Evolutionary conservation across 371 early-diverging fungal species (phyloP).

Genomic region (Apophysomyces elegans): DNA sequence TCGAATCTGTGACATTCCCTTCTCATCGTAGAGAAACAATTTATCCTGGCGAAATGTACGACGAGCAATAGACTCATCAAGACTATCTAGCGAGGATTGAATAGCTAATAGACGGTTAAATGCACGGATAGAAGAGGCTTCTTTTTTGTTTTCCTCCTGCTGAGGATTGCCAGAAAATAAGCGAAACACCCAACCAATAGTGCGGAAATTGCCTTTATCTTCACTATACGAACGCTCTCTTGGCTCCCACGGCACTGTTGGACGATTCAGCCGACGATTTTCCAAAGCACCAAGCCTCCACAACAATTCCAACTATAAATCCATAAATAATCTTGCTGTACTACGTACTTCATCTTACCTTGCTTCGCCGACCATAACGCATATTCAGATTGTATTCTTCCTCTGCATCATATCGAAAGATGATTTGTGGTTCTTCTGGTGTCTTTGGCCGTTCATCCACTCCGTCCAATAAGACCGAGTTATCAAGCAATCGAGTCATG

Average conservation of each 20-base stretch:
- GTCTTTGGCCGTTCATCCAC: slow-evolving; percentile 63
- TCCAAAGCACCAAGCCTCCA: slow-evolving; percentile 70
- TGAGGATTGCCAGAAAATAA: slow-evolving; percentile 68
- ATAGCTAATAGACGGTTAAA: slow-evolving; percentile 70
- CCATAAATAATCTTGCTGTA: not conserved
- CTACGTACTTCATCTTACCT: slow-evolving; percentile 41
- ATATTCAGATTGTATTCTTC: slow-evolving; percentile 69
- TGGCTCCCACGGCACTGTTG: slow-evolving; percentile 69
- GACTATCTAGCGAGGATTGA: slow-evolving; percentile 64
- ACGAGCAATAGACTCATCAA: slow-evolving; percentile 69
- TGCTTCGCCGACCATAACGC: slow-evolving; percentile 76
- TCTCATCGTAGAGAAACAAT: slow-evolving; percentile 63
- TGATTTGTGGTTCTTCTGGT: slow-evolving; percentile 73
- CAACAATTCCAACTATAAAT: slow-evolving; percentile 58
- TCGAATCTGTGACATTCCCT: slow-evolving; percentile 51
- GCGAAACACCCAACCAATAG: slow-evolving; percentile 73
- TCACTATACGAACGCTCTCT: slow-evolving; percentile 53
- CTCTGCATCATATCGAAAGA: slow-evolving; percentile 64
- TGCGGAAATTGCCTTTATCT: slow-evolving; percentile 65
- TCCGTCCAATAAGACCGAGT: slow-evolving; percentile 57
- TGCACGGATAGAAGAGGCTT: slow-evolving; percentile 66
- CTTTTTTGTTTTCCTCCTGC: slow-evolving; percentile 70
- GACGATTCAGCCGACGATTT: slow-evolving; percentile 57
- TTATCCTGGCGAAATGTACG: slow-evolving; percentile 58
- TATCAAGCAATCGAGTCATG: slow-evolving; percentile 70